Percentiles rank a stretch among this genome's conserved stretches.
Evolutionary conservation across 805 yeast species (phyloP).

Genomic region (Blastobotrys terrestris): DNA sequence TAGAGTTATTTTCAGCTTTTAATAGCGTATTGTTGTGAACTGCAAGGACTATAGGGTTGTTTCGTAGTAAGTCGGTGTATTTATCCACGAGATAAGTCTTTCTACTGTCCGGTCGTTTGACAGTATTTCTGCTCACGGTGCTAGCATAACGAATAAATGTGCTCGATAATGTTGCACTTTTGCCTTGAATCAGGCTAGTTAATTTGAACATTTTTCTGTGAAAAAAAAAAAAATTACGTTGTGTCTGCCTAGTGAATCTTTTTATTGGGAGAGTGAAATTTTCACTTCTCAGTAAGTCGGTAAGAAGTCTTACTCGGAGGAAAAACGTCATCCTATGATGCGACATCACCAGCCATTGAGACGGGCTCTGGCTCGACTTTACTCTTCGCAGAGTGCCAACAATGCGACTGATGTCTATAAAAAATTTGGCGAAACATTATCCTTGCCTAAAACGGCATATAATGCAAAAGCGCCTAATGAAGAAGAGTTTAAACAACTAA

Average conservation of each 20-base stretch:
- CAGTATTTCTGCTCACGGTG: conserved; percentile 36
- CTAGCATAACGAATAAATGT: not conserved
- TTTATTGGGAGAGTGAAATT: not conserved
- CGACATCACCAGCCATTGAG: not conserved
- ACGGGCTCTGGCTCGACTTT: not conserved
- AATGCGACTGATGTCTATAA: conserved; percentile 6
- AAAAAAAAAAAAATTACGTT: conserved; percentile 1
- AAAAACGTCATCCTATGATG: not conserved
- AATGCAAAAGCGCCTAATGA: conserved; percentile 12
- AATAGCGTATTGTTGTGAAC: conserved; percentile 80
- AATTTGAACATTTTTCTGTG: not conserved
- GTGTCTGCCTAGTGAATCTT: not conserved
- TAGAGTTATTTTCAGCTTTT: conserved; percentile 57
- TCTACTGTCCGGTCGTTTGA: conserved; percentile 63
- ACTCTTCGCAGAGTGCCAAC: not conserved
- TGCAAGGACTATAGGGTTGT: conserved; percentile 63
- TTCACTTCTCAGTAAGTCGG: too few relatives aligned
- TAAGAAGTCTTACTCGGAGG: too few relatives aligned
- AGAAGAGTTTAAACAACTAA: conserved; percentile 4
- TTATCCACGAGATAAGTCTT: conserved; percentile 81
- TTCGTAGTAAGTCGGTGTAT: conserved; percentile 65
- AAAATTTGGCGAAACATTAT: conserved; percentile 17
- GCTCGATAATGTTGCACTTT: not conserved
- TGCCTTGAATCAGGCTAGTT: not conserved
- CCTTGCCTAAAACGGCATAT: conserved; percentile 16